Evolutionary conservation across 371 early-diverging fungal genomes (phyloP).

Genomic region (Rhizopus stolonifer): DNA sequence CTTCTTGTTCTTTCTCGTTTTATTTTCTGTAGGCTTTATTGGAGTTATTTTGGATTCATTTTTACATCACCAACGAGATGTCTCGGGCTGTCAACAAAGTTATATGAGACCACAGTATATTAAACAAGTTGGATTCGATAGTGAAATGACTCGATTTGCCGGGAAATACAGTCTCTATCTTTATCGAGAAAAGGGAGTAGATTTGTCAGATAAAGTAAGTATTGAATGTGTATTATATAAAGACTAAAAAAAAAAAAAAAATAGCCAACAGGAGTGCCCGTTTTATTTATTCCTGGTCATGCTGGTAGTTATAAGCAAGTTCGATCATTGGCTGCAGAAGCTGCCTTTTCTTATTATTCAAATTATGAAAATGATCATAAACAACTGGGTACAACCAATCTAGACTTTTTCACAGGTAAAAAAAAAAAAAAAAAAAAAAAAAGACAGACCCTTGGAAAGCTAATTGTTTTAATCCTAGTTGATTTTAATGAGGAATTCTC

Average conservation of each 20-base stretch:
- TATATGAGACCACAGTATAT: conserved; percentile 82
- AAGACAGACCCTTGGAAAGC: neutral
- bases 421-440: conserved; percentile 2
- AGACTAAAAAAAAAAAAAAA: neutral
- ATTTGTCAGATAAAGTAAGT: conserved; percentile 44
- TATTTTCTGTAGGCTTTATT: conserved; percentile 30
- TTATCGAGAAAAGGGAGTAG: conserved; percentile 75
- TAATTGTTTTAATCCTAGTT: conserved; percentile 41
- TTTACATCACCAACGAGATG: conserved; percentile 64
- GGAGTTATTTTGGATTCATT: conserved; percentile 54
- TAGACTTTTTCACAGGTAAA: conserved; percentile 87
- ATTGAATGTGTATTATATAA: too few species aligned
- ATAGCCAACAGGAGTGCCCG: conserved; percentile 73
- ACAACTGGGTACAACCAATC: conserved; percentile 42
- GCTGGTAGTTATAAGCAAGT: conserved; percentile 92
- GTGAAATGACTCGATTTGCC: conserved; percentile 66
- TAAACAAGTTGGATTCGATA: conserved; percentile 61
- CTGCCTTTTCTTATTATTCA: conserved; percentile 59
- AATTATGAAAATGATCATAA: conserved; percentile 36
- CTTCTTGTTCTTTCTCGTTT: conserved; percentile 20
- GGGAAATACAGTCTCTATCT: conserved; percentile 79
- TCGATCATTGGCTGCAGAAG: conserved; percentile 78
- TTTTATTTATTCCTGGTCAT: conserved; percentile 94
- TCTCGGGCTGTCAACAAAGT: conserved; percentile 73
- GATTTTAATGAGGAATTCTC: conserved; percentile 92